Evolutionary conservation across 192 early-diverging fungal species (phyloP).

Genomic region (Mortierella antarctica): DNA sequence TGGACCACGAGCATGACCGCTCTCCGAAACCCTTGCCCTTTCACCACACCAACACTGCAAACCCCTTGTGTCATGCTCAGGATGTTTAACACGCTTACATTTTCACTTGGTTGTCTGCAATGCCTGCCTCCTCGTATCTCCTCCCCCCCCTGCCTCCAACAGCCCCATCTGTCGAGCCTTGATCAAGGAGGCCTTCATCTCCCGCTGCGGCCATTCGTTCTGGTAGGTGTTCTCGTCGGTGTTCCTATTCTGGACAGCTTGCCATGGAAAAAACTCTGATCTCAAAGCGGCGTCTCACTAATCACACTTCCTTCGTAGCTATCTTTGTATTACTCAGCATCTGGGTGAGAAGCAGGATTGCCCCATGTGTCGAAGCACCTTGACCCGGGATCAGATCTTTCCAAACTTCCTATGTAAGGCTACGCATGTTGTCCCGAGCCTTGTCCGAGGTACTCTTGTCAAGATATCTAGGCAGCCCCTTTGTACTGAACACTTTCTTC

Average conservation of each 20-base stretch:
- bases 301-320: slow-evolving; percentile 47
- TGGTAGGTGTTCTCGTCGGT: slow-evolving; percentile 62
- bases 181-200: slow-evolving; percentile 80
- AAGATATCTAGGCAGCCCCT: neutral
- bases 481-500: slow-evolving; percentile 15
- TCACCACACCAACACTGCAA: neutral
- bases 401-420: slow-evolving; percentile 83
- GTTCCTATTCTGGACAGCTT: slow-evolving; percentile 1
- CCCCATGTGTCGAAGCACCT: slow-evolving; percentile 71
- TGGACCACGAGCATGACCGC: neutral
- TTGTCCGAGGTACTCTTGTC: neutral
- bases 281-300: neutral
- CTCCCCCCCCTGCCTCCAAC: neutral
- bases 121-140: neutral
- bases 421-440: neutral
- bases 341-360: slow-evolving; percentile 69
- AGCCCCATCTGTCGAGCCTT: slow-evolving; percentile 82
- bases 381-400: slow-evolving; percentile 77
- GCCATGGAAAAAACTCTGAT: neutral
- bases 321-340: slow-evolving; percentile 79
- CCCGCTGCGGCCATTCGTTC: slow-evolving; percentile 88
- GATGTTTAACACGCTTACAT: neutral
- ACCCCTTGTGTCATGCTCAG: neutral
- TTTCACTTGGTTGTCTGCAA: neutral
- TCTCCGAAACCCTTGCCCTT: neutral